phyloP scores from a whole-genome alignment of 2,329 filamentous ascomycete genomes.

The Fragosphaeria purpurea region DNA sequence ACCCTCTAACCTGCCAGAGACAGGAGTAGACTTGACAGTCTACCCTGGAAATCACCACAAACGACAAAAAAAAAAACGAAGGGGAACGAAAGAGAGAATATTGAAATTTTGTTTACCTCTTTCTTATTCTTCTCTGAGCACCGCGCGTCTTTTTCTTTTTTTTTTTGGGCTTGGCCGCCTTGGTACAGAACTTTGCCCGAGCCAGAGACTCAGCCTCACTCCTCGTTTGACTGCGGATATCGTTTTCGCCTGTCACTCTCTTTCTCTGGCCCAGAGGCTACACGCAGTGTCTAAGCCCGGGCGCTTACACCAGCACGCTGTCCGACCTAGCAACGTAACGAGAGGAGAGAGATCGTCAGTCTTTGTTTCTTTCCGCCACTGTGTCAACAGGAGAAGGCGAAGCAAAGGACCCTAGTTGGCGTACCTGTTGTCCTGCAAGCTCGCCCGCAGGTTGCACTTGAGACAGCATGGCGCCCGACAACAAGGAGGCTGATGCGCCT shows the following conservation, averaged over 20 bases:
- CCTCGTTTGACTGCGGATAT: neutral
- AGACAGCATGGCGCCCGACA: constrained; percentile 4
- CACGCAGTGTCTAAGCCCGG: constrained; percentile 5
- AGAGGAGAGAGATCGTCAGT: neutral
- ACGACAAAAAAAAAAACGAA: neutral
- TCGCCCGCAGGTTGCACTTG: neutral
- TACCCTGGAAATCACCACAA: no score
- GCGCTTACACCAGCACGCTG: constrained; percentile 2
- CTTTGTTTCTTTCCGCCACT: neutral
- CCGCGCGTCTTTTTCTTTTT: neutral
- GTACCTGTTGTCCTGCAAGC: constrained; percentile 1
- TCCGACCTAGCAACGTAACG: neutral
- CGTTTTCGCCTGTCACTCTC: neutral
- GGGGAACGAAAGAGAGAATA: neutral
- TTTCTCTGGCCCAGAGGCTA: constrained; percentile 1
- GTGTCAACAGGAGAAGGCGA: constrained; percentile 1
- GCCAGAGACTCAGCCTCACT: constrained; percentile 2
- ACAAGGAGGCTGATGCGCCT: constrained; percentile 2
- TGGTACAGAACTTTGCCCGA: neutral
- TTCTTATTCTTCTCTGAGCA: neutral
- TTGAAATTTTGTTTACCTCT: neutral
- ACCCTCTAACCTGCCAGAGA: no score
- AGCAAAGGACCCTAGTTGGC: constrained; percentile 1
- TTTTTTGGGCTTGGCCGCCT: neutral
- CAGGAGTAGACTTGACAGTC: neutral